Percentiles rank a stretch among this genome's conserved stretches.
Evolutionary conservation across 352 stramenopile genomes (phyloP).

Genomic region (Phytophthora megakarya): DNA sequence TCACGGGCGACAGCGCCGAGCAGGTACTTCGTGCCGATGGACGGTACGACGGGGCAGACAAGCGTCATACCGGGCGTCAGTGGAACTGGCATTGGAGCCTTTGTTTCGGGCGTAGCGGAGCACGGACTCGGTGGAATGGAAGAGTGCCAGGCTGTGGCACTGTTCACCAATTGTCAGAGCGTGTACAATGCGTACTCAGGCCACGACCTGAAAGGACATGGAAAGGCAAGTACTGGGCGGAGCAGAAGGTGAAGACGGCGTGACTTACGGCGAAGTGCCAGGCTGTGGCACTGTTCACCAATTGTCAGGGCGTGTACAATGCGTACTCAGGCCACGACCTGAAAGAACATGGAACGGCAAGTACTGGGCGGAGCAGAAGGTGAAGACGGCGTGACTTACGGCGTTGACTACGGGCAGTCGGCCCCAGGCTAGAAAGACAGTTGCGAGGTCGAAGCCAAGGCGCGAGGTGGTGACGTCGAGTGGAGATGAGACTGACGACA

Average conservation of each 20-base stretch:
- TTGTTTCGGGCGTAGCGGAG: not conserved
- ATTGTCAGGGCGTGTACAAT: slow-evolving; percentile 1
- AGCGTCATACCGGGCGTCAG: slow-evolving; percentile 10
- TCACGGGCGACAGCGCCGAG: not conserved
- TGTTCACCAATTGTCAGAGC: too few species aligned
- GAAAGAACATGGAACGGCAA: slow-evolving; percentile 1
- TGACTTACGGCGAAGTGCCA: not conserved
- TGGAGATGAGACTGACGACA: not conserved
- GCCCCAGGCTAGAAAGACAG: not conserved
- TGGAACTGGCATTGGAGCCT: not conserved
- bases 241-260: not conserved
- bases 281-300: slow-evolving; percentile 9
- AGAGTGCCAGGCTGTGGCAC: too few species aligned
- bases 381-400: not conserved
- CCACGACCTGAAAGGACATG: too few species aligned
- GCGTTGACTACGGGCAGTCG: too few species aligned
- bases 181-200: too few species aligned
- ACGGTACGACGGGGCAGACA: not conserved
- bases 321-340: not conserved
- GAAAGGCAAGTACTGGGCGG: too few species aligned
- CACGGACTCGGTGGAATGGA: too few species aligned
- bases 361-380: not conserved
- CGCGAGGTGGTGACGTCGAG: not conserved
- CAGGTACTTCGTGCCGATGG: not conserved
- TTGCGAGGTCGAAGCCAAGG: not conserved